Evolutionary conservation across 768 basidiomycete species (phyloP).

Genomic region (Suillus lakei): DNA sequence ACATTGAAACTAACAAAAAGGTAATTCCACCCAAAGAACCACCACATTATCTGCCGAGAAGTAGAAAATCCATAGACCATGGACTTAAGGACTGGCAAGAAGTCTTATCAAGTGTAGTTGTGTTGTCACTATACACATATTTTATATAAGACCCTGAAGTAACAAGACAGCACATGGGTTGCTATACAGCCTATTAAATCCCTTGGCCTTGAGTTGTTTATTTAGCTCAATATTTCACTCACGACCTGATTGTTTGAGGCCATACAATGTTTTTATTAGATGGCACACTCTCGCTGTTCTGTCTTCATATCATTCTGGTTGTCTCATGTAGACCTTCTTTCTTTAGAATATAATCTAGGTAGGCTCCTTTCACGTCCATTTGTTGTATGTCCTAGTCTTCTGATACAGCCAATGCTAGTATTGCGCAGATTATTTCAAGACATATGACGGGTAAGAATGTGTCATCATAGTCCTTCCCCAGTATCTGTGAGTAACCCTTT

Average conservation of each 20-base stretch:
- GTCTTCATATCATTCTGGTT: conserved; percentile 39
- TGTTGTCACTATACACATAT: too few species aligned
- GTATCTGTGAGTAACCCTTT: conserved; percentile 43
- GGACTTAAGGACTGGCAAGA: too few species aligned
- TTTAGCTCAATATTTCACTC: neutral
- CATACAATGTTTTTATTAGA: conserved; percentile 6
- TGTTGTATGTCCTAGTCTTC: conserved; percentile 13
- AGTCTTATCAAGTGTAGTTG: too few species aligned
- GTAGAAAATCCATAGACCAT: too few species aligned
- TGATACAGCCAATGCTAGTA: conserved; percentile 23
- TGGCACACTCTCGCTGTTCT: conserved; percentile 23
- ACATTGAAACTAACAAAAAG: too few species aligned
- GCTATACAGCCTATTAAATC: conserved; percentile 19
- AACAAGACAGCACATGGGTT: too few species aligned
- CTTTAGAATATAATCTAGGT: conserved; percentile 13
- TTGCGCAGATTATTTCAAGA: conserved; percentile 25
- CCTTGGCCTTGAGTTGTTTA: conserved; percentile 13
- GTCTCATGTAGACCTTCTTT: conserved; percentile 46
- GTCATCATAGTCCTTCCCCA: conserved; percentile 41
- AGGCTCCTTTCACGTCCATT: conserved; percentile 16
- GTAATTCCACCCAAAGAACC: too few species aligned
- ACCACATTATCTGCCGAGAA: too few species aligned
- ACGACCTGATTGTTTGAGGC: neutral
- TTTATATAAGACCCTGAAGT: too few species aligned
- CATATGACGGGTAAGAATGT: conserved; percentile 32